Base-by-base conservation (phyloP, 495 filamentous ascomycete genomes). In the Pseudevernia furfuracea region DNA sequence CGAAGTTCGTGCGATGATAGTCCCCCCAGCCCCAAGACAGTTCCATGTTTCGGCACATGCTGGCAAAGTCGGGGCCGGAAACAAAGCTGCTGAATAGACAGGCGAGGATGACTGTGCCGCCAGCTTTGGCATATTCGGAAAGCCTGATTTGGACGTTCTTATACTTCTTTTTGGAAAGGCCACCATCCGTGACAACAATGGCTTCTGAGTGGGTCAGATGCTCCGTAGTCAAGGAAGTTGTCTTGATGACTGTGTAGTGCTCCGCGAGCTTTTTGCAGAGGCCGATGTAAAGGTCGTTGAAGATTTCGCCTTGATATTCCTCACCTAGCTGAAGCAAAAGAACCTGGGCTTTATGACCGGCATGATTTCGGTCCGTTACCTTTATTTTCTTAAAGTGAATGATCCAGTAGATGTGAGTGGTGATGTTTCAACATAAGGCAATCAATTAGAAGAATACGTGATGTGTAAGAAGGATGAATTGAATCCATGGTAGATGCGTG, bases 21-120 rank as follows among this genome's bases (percentile, higher is more conserved):
- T 69, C 66, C 3, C 75, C 78, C 23, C 17, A 59, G 23, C 62
- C 44, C 78, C 78, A 81, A 71, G 23, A 71, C 74, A 62, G 75
- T 8, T 68, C 57, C 36, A 78, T 68, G 19, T 63, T 41, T 49
- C 69, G 63, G 7, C n/a, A 49, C 46, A 49, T 49, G 46, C 8
- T 4, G 46, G 2, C 15, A 28, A 49, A 49, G 4, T 53, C 49
- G 28, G 28, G 28, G 4, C 14, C 25, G 5, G 12, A 53, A 59
- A 68, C 62, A 49, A 70, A 71, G 62, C 37, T 74, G 60, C 70
- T 67, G 69, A 77, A 76, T 23, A 69, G 57, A n/a, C 69, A 68
- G n/a, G 69, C 69, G 59, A 75, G 55, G 0, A 75, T 71, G 39
- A 73, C 69, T 49, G 72, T 73, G 10, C 69, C 67, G 19, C 66